Evolutionary conservation across 2,329 filamentous ascomycete species (phyloP).

Genomic region (Epichloe brachyelytri): DNA sequence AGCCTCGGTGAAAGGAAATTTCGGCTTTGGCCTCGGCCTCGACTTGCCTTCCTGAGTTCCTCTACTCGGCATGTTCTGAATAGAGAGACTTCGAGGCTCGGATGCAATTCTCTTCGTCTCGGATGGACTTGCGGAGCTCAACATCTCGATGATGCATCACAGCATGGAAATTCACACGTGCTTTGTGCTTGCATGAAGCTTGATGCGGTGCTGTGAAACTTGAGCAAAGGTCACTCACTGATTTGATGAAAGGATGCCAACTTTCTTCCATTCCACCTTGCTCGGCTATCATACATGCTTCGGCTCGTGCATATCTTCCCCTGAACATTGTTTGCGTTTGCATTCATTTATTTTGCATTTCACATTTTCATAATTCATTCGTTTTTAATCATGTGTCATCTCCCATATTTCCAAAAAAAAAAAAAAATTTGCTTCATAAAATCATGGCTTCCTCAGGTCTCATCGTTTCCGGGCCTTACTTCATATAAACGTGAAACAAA

Average conservation of each 20-base stretch:
- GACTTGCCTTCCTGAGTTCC: not conserved
- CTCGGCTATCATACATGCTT: not conserved
- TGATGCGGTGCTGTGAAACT: no score
- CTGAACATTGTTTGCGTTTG: not conserved
- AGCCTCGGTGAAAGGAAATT: not conserved
- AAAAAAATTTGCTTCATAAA: not conserved
- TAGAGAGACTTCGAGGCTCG: no score
- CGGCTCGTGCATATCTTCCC: not conserved
- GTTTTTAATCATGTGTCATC: not conserved
- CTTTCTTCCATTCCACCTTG: not conserved
- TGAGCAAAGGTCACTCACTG: no score
- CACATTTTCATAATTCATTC: not conserved
- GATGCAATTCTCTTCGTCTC: no score
- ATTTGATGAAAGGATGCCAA: no score
- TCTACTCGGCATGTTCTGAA: not conserved
- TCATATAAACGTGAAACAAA: not conserved
- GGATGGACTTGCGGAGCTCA: no score
- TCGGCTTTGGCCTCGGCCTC: not conserved
- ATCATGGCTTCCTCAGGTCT: not conserved
- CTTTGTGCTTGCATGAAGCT: not conserved
- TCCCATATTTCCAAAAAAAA: not conserved
- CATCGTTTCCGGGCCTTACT: not conserved
- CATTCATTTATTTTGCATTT: not conserved
- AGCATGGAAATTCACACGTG: not conserved
- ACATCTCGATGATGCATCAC: not conserved